Evolutionary conservation across 2,329 filamentous ascomycete species (phyloP).

Genomic region (Trichoderma citrinoviride): DNA sequence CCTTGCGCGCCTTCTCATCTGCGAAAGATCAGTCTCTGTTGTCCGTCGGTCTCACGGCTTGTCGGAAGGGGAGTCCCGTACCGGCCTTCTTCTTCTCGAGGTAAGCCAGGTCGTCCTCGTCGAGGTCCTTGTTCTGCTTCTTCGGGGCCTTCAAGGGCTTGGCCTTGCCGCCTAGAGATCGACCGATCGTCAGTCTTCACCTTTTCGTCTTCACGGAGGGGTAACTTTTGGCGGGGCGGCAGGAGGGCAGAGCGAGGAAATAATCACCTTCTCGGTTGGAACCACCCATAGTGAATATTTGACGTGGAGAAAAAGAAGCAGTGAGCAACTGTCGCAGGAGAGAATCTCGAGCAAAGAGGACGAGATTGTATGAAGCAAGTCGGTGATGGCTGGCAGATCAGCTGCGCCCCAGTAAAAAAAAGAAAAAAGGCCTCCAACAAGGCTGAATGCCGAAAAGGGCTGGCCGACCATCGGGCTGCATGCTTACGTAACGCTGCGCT

Average conservation of each 20-base stretch:
- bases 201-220: neutral
- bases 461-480: neutral
- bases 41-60: neutral
- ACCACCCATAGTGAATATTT: slow-evolving; percentile 37
- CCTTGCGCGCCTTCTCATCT: slow-evolving; percentile 85
- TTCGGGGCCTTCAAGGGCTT: slow-evolving; percentile 87
- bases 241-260: neutral
- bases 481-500: slow-evolving; percentile 8
- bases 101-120: slow-evolving; percentile 83
- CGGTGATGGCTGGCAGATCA: slow-evolving; percentile 13
- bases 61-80: slow-evolving; percentile 45
- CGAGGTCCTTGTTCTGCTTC: slow-evolving; percentile 77
- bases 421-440: neutral
- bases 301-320: neutral
- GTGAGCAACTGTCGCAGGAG: neutral
- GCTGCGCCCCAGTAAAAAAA: slow-evolving; percentile 1
- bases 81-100: slow-evolving; percentile 81
- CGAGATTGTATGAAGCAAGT: neutral
- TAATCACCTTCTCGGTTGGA: slow-evolving; percentile 40
- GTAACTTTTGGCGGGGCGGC: slow-evolving; percentile 28
- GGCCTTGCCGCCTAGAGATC: slow-evolving; percentile 66
- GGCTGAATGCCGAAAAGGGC: neutral
- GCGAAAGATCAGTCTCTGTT: slow-evolving; percentile 26
- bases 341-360: neutral
- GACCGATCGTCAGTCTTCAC: slow-evolving; percentile 11